A percentile compares a stretch with the other conserved stretches of the same genome.
Evolutionary conservation across 192 early-diverging fungal genomes (phyloP).

Genomic region (Backusella tarrabulga): DNA sequence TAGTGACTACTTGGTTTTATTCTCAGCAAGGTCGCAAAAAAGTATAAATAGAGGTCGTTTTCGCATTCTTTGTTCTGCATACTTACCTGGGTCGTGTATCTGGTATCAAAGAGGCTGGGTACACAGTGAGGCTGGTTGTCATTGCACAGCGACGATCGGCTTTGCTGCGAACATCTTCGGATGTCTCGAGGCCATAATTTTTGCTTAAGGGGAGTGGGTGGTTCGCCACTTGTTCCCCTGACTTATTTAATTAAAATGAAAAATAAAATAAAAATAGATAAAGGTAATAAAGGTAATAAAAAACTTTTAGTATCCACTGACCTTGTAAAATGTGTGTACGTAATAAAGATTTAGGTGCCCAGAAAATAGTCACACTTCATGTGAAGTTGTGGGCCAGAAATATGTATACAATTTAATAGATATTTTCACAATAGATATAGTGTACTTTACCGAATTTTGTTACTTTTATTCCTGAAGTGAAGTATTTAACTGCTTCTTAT

Average conservation of each 20-base stretch:
- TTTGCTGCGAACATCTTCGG: conserved; percentile 29
- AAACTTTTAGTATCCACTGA: neutral
- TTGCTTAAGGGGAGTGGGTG: conserved; percentile 22
- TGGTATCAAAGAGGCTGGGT: conserved; percentile 19
- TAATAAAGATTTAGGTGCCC: too few relatives aligned
- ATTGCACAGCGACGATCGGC: conserved; percentile 29
- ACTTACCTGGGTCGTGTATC: conserved; percentile 32
- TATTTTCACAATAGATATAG: too few relatives aligned
- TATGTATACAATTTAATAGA: too few relatives aligned
- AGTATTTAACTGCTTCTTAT: too few relatives aligned
- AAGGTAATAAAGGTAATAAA: neutral
- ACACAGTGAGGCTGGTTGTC: conserved; percentile 21
- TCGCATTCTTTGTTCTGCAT: conserved; percentile 14
- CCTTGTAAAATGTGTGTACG: neutral
- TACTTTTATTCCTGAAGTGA: too few relatives aligned
- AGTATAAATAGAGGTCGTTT: conserved; percentile 13
- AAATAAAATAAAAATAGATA: neutral
- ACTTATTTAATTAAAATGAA: conserved; percentile 15
- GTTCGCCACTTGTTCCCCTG: conserved; percentile 21
- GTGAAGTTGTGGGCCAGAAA: neutral
- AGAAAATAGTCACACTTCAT: neutral
- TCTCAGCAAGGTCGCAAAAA: neutral
- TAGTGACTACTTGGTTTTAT: neutral
- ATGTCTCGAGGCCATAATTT: conserved; percentile 33
- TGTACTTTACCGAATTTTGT: too few relatives aligned